Percentiles rank a stretch among this genome's conserved stretches.
These are phyloP conservation scores for Mallotus japonicus DNA, from an alignment of 441 rosid genomes.

Conservation along the genomic window DNA sequence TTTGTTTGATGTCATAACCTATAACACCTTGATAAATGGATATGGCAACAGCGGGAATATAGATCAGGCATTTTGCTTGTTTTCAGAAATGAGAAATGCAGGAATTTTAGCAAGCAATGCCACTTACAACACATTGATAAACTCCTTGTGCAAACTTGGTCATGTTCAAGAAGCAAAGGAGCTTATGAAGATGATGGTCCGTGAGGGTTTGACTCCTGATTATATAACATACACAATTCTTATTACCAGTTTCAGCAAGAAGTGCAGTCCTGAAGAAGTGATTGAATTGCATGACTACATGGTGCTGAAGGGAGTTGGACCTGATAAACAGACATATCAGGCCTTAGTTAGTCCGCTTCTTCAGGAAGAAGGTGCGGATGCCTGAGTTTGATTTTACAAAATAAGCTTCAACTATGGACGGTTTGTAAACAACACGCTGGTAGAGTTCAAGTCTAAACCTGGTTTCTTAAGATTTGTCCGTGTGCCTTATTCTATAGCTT, in stretches of 20 bases:
- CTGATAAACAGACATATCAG: conserved; percentile 40
- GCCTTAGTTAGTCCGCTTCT: conserved; percentile 46
- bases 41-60: conserved; percentile 54
- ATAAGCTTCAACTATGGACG: background rate
- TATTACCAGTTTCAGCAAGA: conserved; percentile 39
- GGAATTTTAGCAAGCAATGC: conserved; percentile 57
- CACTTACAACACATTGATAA: conserved; percentile 65
- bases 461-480: background rate
- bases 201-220: conserved; percentile 50
- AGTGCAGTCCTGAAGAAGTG: conserved; percentile 42
- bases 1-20: conserved; percentile 57
- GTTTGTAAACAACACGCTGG: no score
- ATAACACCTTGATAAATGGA: conserved; percentile 69
- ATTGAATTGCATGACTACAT: conserved; percentile 59
- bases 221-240: conserved; percentile 62
- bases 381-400: conserved; percentile 6
- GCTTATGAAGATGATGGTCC: conserved; percentile 51
- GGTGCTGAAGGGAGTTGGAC: conserved; percentile 59
- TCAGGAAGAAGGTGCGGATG: conserved; percentile 18
- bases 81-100: conserved; percentile 41
- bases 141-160: conserved; percentile 56
- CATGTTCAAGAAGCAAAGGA: conserved; percentile 51
- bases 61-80: conserved; percentile 50
- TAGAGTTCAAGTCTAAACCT: background rate
- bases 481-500: background rate